These are phyloP conservation scores for Craterostigma plantagineum DNA, from an alignment of 257 asterid genomes.

Conservation along the genomic window DNA sequence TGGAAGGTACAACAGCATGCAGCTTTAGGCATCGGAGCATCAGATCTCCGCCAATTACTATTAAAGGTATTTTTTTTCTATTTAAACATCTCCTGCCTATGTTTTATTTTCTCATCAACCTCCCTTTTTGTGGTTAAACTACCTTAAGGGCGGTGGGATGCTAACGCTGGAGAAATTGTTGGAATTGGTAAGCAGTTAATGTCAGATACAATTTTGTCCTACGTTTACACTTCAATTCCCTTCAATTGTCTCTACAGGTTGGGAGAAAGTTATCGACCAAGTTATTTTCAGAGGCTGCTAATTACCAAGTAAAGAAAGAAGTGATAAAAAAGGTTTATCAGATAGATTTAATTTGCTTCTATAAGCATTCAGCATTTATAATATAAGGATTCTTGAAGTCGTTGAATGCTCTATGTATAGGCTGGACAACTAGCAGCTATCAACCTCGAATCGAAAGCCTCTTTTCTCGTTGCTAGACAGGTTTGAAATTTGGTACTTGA, in stretches of 20 bases:
- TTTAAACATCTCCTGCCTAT: conserved; percentile 5
- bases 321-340: conserved; percentile 61
- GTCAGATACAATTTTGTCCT: conserved; percentile 7
- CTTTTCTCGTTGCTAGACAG: conserved; percentile 73
- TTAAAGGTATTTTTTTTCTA: conserved; percentile 40
- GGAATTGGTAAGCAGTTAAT: conserved; percentile 33
- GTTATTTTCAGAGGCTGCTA: conserved; percentile 65
- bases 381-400: background rate
- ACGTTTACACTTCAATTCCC: conserved; percentile 10
- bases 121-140: conserved; percentile 7
- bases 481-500: conserved; percentile 10
- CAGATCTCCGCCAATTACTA: conserved; percentile 42
- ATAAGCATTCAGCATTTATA: no score
- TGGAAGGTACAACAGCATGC: conserved; percentile 78
- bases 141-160: conserved; percentile 74
- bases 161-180: conserved; percentile 59
- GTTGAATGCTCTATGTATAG: conserved; percentile 15
- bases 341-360: background rate
- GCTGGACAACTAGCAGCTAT: conserved; percentile 72
- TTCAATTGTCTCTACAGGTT: conserved; percentile 27
- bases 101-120: conserved; percentile 7
- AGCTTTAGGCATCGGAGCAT: conserved; percentile 57
- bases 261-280: conserved; percentile 67
- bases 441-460: conserved; percentile 58
- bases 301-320: conserved; percentile 56